Percentiles rank a stretch among this genome's conserved stretches.
Conservation (phyloP, 225 moss, liverwort and hornwort genomes). For the Rhytidiadelphus loreus region DNA sequence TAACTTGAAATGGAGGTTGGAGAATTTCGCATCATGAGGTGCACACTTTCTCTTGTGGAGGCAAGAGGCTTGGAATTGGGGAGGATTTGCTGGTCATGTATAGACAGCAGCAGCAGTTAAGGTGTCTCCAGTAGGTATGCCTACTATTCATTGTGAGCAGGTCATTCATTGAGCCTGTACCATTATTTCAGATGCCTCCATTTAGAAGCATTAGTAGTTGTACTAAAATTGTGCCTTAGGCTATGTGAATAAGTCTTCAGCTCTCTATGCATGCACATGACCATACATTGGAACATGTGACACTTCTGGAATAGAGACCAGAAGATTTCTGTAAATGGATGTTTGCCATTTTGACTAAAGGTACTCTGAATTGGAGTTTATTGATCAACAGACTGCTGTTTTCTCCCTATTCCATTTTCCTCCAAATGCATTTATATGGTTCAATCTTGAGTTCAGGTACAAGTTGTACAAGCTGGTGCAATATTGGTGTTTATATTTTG, state of each 20-base stretch:
- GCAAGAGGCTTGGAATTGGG: constrained; percentile 20
- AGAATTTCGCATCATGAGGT: constrained; percentile 16
- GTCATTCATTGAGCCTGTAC: constrained; percentile 52
- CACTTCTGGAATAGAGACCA: not conserved
- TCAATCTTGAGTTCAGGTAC: not conserved
- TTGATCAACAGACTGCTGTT: not conserved
- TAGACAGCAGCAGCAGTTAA: constrained; percentile 21
- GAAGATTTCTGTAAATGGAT: constrained; percentile 25
- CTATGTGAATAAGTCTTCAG: constrained; percentile 45
- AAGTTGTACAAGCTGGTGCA: not conserved
- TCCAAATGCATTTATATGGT: not conserved
- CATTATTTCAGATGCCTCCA: constrained; percentile 53
- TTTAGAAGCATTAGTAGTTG: constrained; percentile 41
- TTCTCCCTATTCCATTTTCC: not conserved
- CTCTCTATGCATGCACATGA: constrained; percentile 17
- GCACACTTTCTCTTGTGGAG: constrained; percentile 13
- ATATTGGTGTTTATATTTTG: not conserved
- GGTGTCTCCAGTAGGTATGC: constrained; percentile 27
- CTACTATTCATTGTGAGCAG: constrained; percentile 43
- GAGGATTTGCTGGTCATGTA: constrained; percentile 16
- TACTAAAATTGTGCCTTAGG: constrained; percentile 41
- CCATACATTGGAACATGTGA: not conserved
- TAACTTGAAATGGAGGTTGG: constrained; percentile 13
- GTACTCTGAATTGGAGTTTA: constrained; percentile 26
- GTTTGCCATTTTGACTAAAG: constrained; percentile 21